phyloP scores from a whole-genome alignment of 2,329 filamentous ascomycete species.

The Ceratocystis eucalypticola region DNA sequence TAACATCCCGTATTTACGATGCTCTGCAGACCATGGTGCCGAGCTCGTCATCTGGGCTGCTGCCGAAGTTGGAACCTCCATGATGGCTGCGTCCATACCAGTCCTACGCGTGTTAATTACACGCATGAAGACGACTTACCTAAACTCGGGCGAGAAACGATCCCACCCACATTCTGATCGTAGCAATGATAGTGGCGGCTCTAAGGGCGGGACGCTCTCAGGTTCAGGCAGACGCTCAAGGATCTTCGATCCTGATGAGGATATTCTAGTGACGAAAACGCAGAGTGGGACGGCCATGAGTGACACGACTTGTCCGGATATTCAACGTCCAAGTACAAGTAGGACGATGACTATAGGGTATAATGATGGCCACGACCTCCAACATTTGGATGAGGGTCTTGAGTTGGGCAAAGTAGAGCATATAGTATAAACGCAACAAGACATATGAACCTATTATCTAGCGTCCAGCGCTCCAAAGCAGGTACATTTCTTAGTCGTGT shows the following conservation, averaged over 20 bases:
- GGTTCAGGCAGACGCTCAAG: neutral
- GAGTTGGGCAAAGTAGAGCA: constrained; percentile 11
- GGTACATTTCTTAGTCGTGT: neutral
- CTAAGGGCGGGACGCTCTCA: neutral
- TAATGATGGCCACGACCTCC: neutral
- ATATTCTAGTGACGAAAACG: constrained; percentile 11
- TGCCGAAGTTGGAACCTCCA: constrained; percentile 21
- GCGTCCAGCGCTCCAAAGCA: neutral
- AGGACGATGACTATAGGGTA: neutral
- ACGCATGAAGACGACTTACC: constrained; percentile 19
- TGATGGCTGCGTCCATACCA: constrained; percentile 22
- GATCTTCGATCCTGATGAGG: constrained; percentile 4
- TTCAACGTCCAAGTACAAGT: neutral
- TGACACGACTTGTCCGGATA: neutral
- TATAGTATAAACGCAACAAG: constrained; percentile 8
- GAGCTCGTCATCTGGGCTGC: constrained; percentile 22
- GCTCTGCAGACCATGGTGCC: constrained; percentile 19
- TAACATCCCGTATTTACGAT: neutral
- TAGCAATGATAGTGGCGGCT: neutral
- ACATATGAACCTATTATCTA: neutral
- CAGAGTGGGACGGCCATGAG: constrained; percentile 5
- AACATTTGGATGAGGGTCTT: neutral
- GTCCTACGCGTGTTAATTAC: constrained; percentile 21
- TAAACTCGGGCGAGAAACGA: constrained; percentile 18
- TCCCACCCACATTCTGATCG: neutral